Evolutionary conservation across 352 stramenopile species (phyloP).

Genomic region (Pilasporangium apinafurcum): DNA sequence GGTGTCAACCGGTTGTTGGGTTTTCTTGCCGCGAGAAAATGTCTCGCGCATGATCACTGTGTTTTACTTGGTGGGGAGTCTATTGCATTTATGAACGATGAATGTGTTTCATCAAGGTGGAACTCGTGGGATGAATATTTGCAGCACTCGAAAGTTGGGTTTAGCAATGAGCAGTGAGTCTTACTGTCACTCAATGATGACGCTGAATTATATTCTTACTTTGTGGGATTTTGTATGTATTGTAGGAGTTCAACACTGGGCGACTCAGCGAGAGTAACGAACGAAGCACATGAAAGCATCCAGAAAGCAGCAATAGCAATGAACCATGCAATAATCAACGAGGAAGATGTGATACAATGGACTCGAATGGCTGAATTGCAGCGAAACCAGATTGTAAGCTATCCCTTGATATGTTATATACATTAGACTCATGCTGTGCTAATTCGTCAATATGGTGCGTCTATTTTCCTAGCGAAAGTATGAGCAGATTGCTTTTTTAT

Average conservation of each 20-base stretch:
- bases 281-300: not conserved
- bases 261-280: no score
- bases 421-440: no score
- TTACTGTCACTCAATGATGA: no score
- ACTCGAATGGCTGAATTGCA: not conserved
- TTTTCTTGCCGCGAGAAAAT: not conserved
- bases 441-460: no score
- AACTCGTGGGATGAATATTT: constrained; percentile 16
- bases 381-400: constrained; percentile 7
- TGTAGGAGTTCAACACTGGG: no score
- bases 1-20: constrained; percentile 16
- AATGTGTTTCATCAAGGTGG: constrained; percentile 13
- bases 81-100: not conserved
- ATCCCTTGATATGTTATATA: no score
- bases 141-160: constrained; percentile 1
- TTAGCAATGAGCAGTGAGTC: constrained; percentile 1
- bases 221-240: no score
- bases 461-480: no score
- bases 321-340: not conserved
- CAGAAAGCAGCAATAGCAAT: not conserved
- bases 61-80: not conserved
- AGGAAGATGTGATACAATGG: not conserved
- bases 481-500: no score
- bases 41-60: constrained; percentile 8
- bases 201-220: no score